Conservation (phyloP, 208 protist species). For the Leishmania lainsoni region DNA sequence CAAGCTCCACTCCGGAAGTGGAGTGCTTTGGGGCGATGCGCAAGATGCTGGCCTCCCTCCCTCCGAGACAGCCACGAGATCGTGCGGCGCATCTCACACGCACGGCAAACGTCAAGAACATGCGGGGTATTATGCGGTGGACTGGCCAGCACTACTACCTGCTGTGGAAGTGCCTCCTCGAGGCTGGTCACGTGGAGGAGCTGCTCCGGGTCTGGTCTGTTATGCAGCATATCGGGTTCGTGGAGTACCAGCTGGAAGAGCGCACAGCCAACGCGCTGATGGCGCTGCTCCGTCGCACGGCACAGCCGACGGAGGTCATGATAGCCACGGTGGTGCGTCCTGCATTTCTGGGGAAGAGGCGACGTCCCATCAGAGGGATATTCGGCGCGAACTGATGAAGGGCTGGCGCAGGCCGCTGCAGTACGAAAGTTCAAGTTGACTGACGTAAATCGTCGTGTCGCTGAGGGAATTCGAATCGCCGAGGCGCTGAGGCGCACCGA, state of each 20-base stretch:
- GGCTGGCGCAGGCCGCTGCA: constrained; percentile 52
- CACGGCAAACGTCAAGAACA: constrained; percentile 10
- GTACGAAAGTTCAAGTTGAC: constrained; percentile 35
- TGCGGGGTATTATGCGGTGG: constrained; percentile 71
- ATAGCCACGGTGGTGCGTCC: constrained; percentile 3
- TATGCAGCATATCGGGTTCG: constrained; percentile 69
- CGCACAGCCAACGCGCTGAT: constrained; percentile 63
- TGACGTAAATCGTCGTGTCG: constrained; percentile 36
- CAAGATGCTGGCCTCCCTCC: constrained; percentile 40
- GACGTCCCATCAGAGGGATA: constrained; percentile 33
- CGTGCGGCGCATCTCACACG: constrained; percentile 4
- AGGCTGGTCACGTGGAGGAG: constrained; percentile 49
- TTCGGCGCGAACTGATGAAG: constrained; percentile 51
- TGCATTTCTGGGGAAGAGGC: background rate
- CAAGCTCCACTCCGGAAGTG: constrained; percentile 9
- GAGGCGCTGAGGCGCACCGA: constrained; percentile 33
- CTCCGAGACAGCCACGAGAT: constrained; percentile 6
- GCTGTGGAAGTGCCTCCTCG: constrained; percentile 67
- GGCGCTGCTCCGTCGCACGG: constrained; percentile 37
- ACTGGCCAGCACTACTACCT: constrained; percentile 68
- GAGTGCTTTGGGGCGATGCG: constrained; percentile 42
- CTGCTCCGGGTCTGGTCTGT: constrained; percentile 64
- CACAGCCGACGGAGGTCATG: constrained; percentile 12
- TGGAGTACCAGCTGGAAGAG: constrained; percentile 61
- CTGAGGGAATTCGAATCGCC: constrained; percentile 43